Percentiles rank a stretch among this genome's conserved stretches.
Evolutionary conservation across 768 basidiomycete species (phyloP).

Genomic region (Suillus placidus): DNA sequence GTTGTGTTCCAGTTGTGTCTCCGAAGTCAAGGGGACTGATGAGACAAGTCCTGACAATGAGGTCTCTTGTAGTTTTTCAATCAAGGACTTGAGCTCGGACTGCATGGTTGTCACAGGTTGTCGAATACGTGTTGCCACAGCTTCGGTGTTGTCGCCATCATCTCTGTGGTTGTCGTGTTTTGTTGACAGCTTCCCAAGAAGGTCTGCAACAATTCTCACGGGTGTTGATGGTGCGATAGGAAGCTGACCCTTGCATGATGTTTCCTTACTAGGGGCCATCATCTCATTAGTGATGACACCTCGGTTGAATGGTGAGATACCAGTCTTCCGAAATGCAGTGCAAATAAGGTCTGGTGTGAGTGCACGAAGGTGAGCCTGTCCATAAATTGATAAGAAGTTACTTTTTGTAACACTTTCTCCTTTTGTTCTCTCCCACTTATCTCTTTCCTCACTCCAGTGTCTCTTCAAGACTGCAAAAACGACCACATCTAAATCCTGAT

Average conservation of each 20-base stretch:
- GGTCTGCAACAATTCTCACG: background rate
- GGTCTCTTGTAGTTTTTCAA: constrained; percentile 6
- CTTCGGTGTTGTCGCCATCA: background rate
- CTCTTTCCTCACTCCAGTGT: constrained; percentile 24
- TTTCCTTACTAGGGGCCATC: constrained; percentile 17
- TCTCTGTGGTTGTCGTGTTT: constrained; percentile 4
- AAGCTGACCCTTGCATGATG: constrained; percentile 3
- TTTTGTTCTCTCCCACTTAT: constrained; percentile 12
- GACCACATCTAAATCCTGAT: constrained; percentile 48
- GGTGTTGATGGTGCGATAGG: background rate
- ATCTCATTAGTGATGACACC: constrained; percentile 4
- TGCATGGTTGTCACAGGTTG: background rate
- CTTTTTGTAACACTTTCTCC: too few relatives aligned
- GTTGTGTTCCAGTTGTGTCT: constrained; percentile 8
- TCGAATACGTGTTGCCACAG: background rate
- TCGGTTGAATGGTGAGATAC: constrained; percentile 26
- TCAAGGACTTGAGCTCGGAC: background rate
- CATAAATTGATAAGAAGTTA: too few relatives aligned
- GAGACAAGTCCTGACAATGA: constrained; percentile 10
- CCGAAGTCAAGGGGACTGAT: background rate
- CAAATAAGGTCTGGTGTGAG: too few relatives aligned
- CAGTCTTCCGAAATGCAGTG: constrained; percentile 32
- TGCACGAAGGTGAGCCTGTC: too few relatives aligned
- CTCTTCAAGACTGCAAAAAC: constrained; percentile 37
- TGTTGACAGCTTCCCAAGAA: background rate